phyloP scores from a whole-genome alignment of 78 protist genomes.

The Isochrysis galbana region DNA sequence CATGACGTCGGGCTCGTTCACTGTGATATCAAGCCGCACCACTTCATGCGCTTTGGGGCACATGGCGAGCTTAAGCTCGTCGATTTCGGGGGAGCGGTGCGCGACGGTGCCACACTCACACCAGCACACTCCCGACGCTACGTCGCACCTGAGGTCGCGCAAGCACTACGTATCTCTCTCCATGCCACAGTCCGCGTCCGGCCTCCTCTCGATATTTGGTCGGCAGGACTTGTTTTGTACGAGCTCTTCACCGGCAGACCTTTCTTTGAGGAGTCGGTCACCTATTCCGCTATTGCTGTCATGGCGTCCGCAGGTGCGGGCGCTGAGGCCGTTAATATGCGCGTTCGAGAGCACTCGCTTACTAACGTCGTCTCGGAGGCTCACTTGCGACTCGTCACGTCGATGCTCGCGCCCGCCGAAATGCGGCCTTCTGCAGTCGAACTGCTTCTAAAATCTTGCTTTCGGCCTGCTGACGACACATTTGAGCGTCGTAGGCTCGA shows the following conservation, averaged over 20 bases:
- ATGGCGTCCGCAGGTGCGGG: neutral
- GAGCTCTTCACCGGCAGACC: neutral
- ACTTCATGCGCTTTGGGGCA: neutral
- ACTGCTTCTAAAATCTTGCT: neutral
- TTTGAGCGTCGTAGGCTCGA: neutral
- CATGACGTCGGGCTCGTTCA: neutral
- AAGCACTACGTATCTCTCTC: neutral
- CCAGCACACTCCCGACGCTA: neutral
- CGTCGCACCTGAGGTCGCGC: neutral
- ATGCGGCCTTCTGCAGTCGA: neutral
- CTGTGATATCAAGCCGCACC: slow-evolving; percentile 2
- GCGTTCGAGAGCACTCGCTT: neutral
- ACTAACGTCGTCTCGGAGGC: neutral
- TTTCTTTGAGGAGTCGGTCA: neutral
- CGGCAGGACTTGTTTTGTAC: neutral
- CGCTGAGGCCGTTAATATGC: neutral
- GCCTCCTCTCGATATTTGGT: neutral
- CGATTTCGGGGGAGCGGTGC: neutral
- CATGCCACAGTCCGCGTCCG: neutral
- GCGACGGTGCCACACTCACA: neutral
- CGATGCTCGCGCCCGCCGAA: neutral
- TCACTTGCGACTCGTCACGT: neutral
- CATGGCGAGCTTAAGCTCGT: neutral
- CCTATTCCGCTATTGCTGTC: neutral
- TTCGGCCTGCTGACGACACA: neutral